Evolutionary conservation across 2,329 filamentous ascomycete genomes (phyloP), one percentile per base, ranked within the genome.

Genomic region (Drechslerella dactyloides): DNA sequence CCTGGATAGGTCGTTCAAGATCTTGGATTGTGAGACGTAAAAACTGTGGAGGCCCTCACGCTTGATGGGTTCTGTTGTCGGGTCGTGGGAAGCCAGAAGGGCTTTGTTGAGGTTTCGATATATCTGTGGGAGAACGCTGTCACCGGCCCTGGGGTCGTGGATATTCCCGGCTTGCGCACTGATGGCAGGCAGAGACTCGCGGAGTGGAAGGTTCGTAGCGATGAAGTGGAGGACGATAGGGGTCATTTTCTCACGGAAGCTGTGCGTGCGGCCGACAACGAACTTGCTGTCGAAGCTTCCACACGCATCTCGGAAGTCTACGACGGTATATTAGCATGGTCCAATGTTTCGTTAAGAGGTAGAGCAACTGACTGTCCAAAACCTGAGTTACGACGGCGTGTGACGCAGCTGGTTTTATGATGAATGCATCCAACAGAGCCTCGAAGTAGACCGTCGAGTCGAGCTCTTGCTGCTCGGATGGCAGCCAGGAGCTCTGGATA

Each of bases 401-500:
- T 13, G 48, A 52, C 4, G 44, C 1, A 0, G 68, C 40, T 21
- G 68, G 60, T 33, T 57, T 72, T 2, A 42, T n/a, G 2, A 21
- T 50, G 19, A 60, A 57, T 0, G 48, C 48, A 27, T 42, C 5
- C 33, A 72, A 57, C 10, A 72, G 13, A 2, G 68, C 40, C 17
- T 60, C 60, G 35, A 72, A 65, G 37, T 72, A 72, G 5, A 44
- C 53, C 11, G 65, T 52, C 2, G 56, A 23, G 46, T 72, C 68
- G 2, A 65, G 68, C n/a, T 72, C 68, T 30, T 55, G 60, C 54
- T 72, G 60, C 35, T 65, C 60, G n/a, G 35, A 1, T 6, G 60
- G 60, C 15, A 72, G 23, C 68, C 68, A 72, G n/a, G 68, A 72
- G 37, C 53, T 72, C 51, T 72, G 54, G 13, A 72, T 72, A 30